These are phyloP conservation scores for Fragilariopsis cylindrus DNA, from an alignment of 108 stramenopile species.

Conservation along the genomic window DNA sequence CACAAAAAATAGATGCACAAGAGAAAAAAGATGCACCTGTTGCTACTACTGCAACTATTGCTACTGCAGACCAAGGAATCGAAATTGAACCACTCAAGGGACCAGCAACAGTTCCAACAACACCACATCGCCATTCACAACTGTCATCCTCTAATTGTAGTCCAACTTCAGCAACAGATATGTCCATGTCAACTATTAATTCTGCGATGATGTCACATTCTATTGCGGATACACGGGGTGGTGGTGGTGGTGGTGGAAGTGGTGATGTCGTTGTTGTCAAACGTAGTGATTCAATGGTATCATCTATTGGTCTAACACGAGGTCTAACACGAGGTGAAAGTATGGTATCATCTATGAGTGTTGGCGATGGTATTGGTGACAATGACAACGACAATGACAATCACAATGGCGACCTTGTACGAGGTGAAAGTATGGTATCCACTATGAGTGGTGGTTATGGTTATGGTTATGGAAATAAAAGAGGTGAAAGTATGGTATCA, in stretches of 20 bases:
- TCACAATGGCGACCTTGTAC: no score
- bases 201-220: not conserved
- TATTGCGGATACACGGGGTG: not conserved
- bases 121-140: no score
- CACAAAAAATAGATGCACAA: no score
- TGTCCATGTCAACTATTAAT: constrained; percentile 8
- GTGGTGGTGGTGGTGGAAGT: no score
- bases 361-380: not conserved
- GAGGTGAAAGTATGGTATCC: not conserved
- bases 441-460: not conserved
- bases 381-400: not conserved
- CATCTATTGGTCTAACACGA: constrained; percentile 4
- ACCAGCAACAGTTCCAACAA: no score
- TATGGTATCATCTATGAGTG: not conserved
- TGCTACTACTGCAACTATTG: no score
- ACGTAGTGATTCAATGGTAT: constrained; percentile 9
- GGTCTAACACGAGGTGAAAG: not conserved
- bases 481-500: not conserved
- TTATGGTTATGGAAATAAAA: no score
- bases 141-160: no score
- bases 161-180: not conserved
- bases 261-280: not conserved
- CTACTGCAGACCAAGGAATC: no score
- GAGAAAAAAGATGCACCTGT: no score
- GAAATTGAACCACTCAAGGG: no score